phyloP scores from a whole-genome alignment of 1,139 yeast genomes.

The Hyphopichia buzzinii region DNA sequence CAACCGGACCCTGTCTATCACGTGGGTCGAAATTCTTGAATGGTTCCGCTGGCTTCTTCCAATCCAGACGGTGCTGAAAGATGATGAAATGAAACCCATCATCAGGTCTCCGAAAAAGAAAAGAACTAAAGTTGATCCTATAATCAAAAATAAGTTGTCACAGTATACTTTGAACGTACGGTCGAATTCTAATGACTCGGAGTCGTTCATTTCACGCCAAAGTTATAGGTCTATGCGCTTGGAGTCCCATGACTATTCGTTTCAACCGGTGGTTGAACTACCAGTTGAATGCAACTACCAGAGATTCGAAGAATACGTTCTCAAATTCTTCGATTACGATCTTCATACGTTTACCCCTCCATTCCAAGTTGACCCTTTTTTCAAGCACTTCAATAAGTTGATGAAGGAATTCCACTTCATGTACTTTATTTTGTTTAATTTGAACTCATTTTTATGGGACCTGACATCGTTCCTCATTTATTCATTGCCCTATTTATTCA shows the following conservation, averaged over 20 bases:
- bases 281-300: slow-evolving; percentile 5
- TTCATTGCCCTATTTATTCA: slow-evolving; percentile 2
- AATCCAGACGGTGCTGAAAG: background rate
- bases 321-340: slow-evolving; percentile 19
- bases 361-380: slow-evolving; percentile 11
- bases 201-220: slow-evolving; percentile 1
- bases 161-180: slow-evolving; percentile 4
- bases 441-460: slow-evolving; percentile 10
- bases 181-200: slow-evolving; percentile 1
- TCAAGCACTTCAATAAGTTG: slow-evolving; percentile 12
- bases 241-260: background rate
- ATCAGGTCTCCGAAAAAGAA: background rate
- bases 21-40: slow-evolving; percentile 9
- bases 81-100: background rate
- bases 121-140: slow-evolving; percentile 2
- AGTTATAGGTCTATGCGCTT: no score
- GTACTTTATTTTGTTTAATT: slow-evolving; percentile 6
- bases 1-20: no score
- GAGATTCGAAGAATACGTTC: slow-evolving; percentile 18
- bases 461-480: slow-evolving; percentile 6
- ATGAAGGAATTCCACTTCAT: slow-evolving; percentile 7
- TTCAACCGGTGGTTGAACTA: background rate
- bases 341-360: slow-evolving; percentile 3
- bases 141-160: slow-evolving; percentile 2
- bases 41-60: slow-evolving; percentile 26